Evolutionary conservation across 306 rosid genomes (phyloP).

Genomic region (Alnus rubra): DNA sequence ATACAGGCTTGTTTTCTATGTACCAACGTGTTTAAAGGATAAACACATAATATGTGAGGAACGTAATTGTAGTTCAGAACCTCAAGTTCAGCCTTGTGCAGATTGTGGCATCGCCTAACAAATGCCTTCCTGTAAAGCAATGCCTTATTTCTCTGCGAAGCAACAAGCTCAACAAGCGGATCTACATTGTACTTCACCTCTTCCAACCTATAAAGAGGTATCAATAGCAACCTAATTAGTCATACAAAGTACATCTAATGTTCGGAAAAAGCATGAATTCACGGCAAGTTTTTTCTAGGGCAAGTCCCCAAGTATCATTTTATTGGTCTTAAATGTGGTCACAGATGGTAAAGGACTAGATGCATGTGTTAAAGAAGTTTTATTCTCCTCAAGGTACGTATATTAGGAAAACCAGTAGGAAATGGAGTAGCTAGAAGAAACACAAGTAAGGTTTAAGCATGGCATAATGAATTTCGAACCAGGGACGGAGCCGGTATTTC

Average conservation of each 20-base stretch:
- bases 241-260: no score
- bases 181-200: conserved; percentile 48
- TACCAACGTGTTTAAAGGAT: neutral
- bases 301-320: neutral
- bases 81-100: conserved; percentile 78
- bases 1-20: neutral
- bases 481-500: no score
- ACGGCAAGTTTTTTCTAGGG: neutral
- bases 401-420: no score
- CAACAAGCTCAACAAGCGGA: conserved; percentile 31
- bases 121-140: conserved; percentile 62
- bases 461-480: no score
- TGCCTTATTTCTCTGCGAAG: conserved; percentile 46
- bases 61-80: conserved; percentile 28
- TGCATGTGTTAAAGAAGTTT: neutral
- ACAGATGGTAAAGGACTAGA: neutral
- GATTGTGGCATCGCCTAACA: conserved; percentile 71
- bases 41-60: neutral
- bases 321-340: no score
- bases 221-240: conserved; percentile 5
- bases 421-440: no score
- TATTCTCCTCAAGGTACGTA: no score
- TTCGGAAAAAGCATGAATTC: no score
- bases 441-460: no score
- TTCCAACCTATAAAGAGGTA: conserved; percentile 51